Base-by-base conservation (phyloP, 768 basidiomycete genomes). In the Boletus reticulatus region DNA sequence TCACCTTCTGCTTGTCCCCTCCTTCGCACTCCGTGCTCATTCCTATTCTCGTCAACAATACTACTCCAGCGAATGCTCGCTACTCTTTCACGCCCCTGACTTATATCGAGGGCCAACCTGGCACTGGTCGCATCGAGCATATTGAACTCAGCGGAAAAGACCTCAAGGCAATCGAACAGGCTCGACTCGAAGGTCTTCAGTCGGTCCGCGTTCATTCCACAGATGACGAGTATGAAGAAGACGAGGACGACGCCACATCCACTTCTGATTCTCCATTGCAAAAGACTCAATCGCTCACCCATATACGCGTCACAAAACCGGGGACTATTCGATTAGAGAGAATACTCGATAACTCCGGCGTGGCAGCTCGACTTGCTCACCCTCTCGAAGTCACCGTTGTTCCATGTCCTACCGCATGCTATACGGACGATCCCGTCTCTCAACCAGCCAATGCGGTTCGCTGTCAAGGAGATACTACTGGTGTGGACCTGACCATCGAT, bases 41-140 rank as follows among this genome's bases (percentile, higher is more conserved):
- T 45, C 95, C 95, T 1, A 73, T 97, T 34, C 78, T 95, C 43
- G 80, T 97, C 69, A 97, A 98, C 75, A 95, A 96, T 72, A 94
- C 95, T 10, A 79, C 78, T n/a, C 81, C 92, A 5, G 77, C 78
- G 13, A 78, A 80, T 50, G 73, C 97, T 48, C 81, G 78, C 53
- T 97, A 95, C 67, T 85, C 85, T 4, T 70, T 94, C 9, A 80
- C 84, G 1, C 84, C 90, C 1, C 78, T 94, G 24, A 84, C 76
- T 11, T 73, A 76, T 55, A 75, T 60, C 63, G 79, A 69, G 61
- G 65, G 49, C 27, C 73, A 75, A 24, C 68, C 70, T 10, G 71
- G 75, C 9, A 65, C 76, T 20, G 75, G 73, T 16, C 81, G 79
- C 58, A 67, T 81, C 29, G 84, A 87, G 63, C 67, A 74, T 19